Evolutionary conservation across 2,329 filamentous ascomycete species (phyloP), one percentile per base, ranked within the genome.

Genomic region (Chaetomiaceae sp.): DNA sequence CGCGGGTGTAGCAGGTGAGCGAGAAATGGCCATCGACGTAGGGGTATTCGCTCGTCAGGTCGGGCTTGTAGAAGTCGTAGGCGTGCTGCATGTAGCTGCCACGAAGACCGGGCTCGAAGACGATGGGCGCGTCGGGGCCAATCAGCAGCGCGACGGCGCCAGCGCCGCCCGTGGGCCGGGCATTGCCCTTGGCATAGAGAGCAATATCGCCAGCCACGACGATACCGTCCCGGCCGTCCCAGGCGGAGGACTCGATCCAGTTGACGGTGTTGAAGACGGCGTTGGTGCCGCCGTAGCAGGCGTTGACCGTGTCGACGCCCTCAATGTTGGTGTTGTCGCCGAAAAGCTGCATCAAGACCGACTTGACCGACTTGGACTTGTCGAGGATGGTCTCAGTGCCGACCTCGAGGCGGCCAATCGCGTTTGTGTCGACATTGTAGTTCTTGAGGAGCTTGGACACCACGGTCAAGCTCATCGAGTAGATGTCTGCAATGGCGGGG

Each of bases 321-420:
- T 92, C 88, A 57, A 92, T 77, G 75, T 88, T 91, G 75, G 84
- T 87, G 77, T 92, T 92, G 64, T 88, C 85, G 67, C 85, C 82
- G 65, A 92, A 91, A 42, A 92, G 79, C 77, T 91, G 88, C 88
- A 92, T 92, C 61, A 92, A 76, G 58, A 92, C 87, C 27, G 87
- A 87, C 81, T 92, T 92, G 76, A 91, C 88, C 42, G 88, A 91
- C 80, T 92, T 92, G 69, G 88, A 91, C 79, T 92, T 92, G 81
- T 92, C 88, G 67, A 92, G 77, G 53, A 92, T 77, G 60, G 88
- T 92, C 80, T 92, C 88, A 51, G 88, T 92, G 66, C 88, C 88
- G 66, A 92, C 88, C 76, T 92, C 88, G 66, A 92, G 79, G 65
- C 88, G 86, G 63, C 88, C 88, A 68, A 92, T 83, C 59, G 83